Base-by-base conservation (phyloP, 768 basidiomycete species). In the Lyophyllum decastes region DNA sequence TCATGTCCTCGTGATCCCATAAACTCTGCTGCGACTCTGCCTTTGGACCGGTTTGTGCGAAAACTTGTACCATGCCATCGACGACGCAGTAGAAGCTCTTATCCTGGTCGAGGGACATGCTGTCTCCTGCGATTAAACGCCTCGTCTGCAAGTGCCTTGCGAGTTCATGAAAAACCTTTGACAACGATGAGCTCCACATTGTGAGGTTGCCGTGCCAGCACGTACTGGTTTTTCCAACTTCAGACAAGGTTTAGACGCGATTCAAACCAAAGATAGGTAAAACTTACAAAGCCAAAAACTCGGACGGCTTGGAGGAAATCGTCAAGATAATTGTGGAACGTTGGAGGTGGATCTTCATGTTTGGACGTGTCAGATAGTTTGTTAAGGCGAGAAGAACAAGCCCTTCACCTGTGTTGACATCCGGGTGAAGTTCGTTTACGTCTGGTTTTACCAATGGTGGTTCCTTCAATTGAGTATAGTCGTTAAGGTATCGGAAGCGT, bases 31-130 rank as follows among this genome's bases (percentile, higher is more conserved):
- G 77, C 4, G 70, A 72, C 27, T 79, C 77, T 11, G 75, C 66
- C 12, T 75, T 73, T 61, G 83, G 80, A 5, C 84, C 86, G 0
- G 87, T 86, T 57, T 85, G 83, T 16, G 92, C 92, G 69, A 84
- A 97, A 11, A 98, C 94, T 67, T 99, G 94, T 14, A 96, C 96
- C 59, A 83, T 90, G n/a, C 97, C 97, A 70, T 99, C 97, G 30
- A 98, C 89, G 33, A 99, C 96, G 69, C 94, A 98, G 72, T 98
- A 98, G 73, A 99, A 99, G 61, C 89, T 94, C 66, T 93, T 93
- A 75, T 98, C 92, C 67, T 91, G 83, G 63, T 95, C 90, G 3
- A 98, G 82, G 26, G 92, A 89, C 57, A 98, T 82, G 50, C 91
- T 96, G 65, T 99, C 97, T 4, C 97, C 96, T 4, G 97, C 97